Percentiles rank a stretch among this genome's conserved stretches.
Evolutionary conservation across 2,329 filamentous ascomycete species (phyloP).

Genomic region (Pestalotiopsis sp.): DNA sequence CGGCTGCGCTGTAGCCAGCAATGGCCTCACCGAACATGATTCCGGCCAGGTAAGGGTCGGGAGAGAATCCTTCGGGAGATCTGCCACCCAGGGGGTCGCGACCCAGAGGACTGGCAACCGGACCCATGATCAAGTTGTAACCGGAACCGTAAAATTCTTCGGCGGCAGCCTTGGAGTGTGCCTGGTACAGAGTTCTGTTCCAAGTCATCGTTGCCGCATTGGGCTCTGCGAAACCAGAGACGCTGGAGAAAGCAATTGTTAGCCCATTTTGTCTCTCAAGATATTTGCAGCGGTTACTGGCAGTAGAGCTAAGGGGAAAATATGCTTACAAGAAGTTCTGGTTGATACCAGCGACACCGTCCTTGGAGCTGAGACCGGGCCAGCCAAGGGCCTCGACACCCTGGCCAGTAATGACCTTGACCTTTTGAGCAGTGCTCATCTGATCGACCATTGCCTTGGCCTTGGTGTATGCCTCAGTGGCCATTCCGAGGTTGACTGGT

Average conservation of each 20-base stretch:
- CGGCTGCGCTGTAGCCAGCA: slow-evolving; percentile 11
- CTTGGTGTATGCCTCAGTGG: slow-evolving; percentile 7
- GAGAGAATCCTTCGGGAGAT: background rate
- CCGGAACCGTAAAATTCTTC: slow-evolving; percentile 20
- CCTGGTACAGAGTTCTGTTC: slow-evolving; percentile 19
- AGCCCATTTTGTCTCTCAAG: background rate
- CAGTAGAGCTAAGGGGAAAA: background rate
- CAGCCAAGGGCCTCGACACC: background rate
- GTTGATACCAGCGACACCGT: slow-evolving; percentile 19
- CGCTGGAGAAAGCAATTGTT: background rate
- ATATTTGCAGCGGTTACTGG: background rate
- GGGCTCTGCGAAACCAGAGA: slow-evolving; percentile 21
- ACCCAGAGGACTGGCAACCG: slow-evolving; percentile 17
- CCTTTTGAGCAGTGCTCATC: slow-evolving; percentile 8
- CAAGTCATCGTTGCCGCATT: slow-evolving; percentile 24
- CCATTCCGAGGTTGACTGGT: slow-evolving; percentile 10
- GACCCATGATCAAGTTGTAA: slow-evolving; percentile 19
- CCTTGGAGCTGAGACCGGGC: slow-evolving; percentile 13
- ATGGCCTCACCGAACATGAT: slow-evolving; percentile 9
- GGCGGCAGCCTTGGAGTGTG: slow-evolving; percentile 20
- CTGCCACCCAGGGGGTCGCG: slow-evolving; percentile 6
- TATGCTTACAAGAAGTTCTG: slow-evolving; percentile 16
- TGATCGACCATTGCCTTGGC: slow-evolving; percentile 8
- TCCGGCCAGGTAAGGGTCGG: slow-evolving; percentile 13
- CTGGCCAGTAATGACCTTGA: slow-evolving; percentile 3